Conservation (phyloP, 352 stramenopile genomes). For the Lagenidium sp. region DNA sequence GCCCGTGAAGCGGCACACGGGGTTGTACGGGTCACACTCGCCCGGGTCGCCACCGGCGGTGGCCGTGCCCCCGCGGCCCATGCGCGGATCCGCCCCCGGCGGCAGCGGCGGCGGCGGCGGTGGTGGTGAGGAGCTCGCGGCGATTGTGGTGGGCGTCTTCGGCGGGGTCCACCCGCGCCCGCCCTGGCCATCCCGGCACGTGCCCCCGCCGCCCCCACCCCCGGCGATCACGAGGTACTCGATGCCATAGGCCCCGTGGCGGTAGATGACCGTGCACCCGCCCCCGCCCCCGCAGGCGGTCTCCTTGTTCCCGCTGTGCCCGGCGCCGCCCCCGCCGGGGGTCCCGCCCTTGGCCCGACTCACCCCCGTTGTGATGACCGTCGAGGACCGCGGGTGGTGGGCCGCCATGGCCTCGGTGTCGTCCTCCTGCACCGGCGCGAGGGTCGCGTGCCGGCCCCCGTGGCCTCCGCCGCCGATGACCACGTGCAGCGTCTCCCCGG, state of each 20-base stretch:
- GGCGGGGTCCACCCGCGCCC: slow-evolving; percentile 17
- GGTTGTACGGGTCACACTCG: slow-evolving; percentile 45
- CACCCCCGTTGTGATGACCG: slow-evolving; percentile 11
- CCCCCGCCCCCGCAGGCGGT: slow-evolving; percentile 54
- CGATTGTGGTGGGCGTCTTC: too few species aligned
- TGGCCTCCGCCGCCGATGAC: slow-evolving; percentile 36
- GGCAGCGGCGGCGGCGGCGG: too few species aligned
- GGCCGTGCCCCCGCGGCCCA: slow-evolving; percentile 33
- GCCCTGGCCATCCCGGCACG: slow-evolving; percentile 46
- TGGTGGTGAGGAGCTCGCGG: too few species aligned
- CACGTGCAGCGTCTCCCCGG: slow-evolving; percentile 65
- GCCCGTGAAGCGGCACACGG: slow-evolving; percentile 49
- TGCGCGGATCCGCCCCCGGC: slow-evolving; percentile 45
- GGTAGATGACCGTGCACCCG: slow-evolving; percentile 63
- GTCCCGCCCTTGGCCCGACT: slow-evolving; percentile 15
- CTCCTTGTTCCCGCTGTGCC: slow-evolving; percentile 63
- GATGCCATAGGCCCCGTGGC: slow-evolving; percentile 48
- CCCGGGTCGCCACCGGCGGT: slow-evolving; percentile 31
- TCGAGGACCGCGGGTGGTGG: neutral
- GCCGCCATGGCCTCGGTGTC: slow-evolving; percentile 14
- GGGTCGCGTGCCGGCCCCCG: slow-evolving; percentile 28
- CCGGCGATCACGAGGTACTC: slow-evolving; percentile 61
- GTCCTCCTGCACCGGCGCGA: slow-evolving; percentile 23
- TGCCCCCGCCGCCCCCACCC: slow-evolving; percentile 58
- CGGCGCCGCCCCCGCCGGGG: slow-evolving; percentile 43